Evolutionary conservation across 2,329 filamentous ascomycete species (phyloP), one percentile per base, ranked within the genome.

Genomic region (Talaromyces sp.): DNA sequence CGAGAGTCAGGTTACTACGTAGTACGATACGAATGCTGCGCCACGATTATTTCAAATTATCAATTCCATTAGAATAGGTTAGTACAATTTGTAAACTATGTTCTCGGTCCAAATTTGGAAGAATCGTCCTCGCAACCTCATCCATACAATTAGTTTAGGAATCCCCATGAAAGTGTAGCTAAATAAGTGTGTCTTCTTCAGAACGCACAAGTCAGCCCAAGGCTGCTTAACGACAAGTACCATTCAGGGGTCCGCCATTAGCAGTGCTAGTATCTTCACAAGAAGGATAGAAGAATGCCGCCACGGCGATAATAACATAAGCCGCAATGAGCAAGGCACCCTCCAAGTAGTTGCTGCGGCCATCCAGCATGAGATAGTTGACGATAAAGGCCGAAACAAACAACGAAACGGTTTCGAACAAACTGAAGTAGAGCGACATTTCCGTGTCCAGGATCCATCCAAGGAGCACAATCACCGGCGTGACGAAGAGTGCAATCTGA

Each of bases 351-450:
- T 95, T 95, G 72, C 88, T 91, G 72, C 91, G 84, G 11, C 91
- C 91, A 69, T 95, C 91, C 62, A 93, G 79, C 54, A 95, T 91
- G 62, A 95, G 77, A 71, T 94, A 95, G 75, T 93, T 94, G 75
- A 93, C 90, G 64, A 95, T 91, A 65, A 95, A 87, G 8, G 91
- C 87, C 56, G 86, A 89, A 56, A 93, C 85, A 74, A 95, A 95
- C 68, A 95, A 83, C 60, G 88, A 90, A 24, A 94, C 89, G 0
- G 91, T 95, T 81, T 95, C 91, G 74, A 95, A 96, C 54, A 91
- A 82, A 62, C 91, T 91, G 74, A 95, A 95, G 78, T 93, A 92
- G 35, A 95, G 81, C 29, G 88, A 84, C 86, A 90, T 89, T n/a
- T 86, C 80, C 62, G 83, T 83, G 62, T 81, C 75, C 72, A 89